Base-by-base conservation (phyloP, 345 rosid species). In the Acer yangbiense region DNA sequence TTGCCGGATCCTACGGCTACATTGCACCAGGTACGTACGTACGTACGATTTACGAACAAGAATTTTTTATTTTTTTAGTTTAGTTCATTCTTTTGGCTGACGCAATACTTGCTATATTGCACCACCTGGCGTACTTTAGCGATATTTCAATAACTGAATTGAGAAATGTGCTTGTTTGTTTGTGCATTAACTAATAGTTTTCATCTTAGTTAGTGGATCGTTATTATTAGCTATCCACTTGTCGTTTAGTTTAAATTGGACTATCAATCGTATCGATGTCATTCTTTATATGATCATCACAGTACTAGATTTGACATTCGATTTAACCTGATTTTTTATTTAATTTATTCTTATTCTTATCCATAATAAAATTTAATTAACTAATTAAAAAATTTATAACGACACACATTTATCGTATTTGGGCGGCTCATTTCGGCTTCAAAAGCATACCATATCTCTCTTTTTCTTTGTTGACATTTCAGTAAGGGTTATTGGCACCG, bases 1-100 rank as follows among this genome's bases (percentile, higher is more conserved):
- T 97, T 8, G 99, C 99, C 2, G 99, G 99, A 0, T 97, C 99
- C 43, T 97, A 93, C 73, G 99, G 99, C 78, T 97, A 97, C 89
- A 97, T 97, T 78, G 99, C 99, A 10, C 99, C 99, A 74, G 99
- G 99, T 96, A 67, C 75, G 79, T 55, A 60, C 39, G 39, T 35
- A 35, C 39, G 39, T 35, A 35, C 39, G 39, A 35, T 35, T 35
- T 35, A 35, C n/a, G n/a, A 60, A 60, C 2, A 3, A n/a, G 4
- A 50, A 20, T 23, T 6, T 20, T 62, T 8, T 3, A 3, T 32
- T 4, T 35, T 35, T 35, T 35, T 35, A 35, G 39, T 35, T 35
- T 8, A 9, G 58, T 73, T 44, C 67, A 39, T 52, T 58, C 20
- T 81, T 85, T 74, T 79, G 50, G 75, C 13, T 69, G 75, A 77